Conservation (phyloP, 1,284 basidiomycete genomes). For the Pascua guehoae region DNA sequence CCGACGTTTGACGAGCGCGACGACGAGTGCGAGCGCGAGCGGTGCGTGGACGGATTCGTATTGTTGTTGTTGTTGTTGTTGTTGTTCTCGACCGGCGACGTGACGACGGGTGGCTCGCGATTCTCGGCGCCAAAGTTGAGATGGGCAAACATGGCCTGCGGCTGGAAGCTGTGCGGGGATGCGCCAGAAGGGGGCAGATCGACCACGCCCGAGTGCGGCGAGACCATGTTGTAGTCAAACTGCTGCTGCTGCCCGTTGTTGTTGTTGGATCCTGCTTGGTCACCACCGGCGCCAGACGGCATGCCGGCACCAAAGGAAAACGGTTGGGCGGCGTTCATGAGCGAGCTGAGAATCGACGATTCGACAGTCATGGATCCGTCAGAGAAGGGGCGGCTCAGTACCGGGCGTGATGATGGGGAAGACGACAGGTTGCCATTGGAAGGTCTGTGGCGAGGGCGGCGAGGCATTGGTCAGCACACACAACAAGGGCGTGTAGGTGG, state of each 20-base stretch:
- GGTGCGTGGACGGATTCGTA: constrained; percentile 11
- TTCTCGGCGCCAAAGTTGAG: constrained; percentile 36
- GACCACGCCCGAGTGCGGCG: constrained; percentile 23
- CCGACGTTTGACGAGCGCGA: constrained; percentile 31
- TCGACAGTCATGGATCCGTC: constrained; percentile 44
- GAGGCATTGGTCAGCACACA: background rate
- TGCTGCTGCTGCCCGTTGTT: constrained; percentile 10
- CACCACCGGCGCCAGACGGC: too few relatives aligned
- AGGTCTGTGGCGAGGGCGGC: constrained; percentile 13
- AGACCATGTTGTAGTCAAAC: constrained; percentile 36
- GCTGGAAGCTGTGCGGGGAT: constrained; percentile 28
- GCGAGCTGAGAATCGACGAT: constrained; percentile 34
- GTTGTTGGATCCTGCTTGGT: background rate
- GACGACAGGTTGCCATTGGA: constrained; percentile 17
- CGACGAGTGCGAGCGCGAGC: constrained; percentile 35
- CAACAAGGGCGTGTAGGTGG: background rate
- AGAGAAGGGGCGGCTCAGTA: constrained; percentile 37
- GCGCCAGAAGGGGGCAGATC: constrained; percentile 12
- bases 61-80: constrained; percentile 13
- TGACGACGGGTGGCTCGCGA: constrained; percentile 32
- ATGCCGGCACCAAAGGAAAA: constrained; percentile 11
- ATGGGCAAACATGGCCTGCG: constrained; percentile 28
- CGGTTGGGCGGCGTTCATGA: constrained; percentile 22
- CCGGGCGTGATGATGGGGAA: constrained; percentile 13
- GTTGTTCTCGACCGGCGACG: constrained; percentile 6